These are phyloP conservation scores for Scedosporium apiospermum DNA, from an alignment of 2,329 filamentous ascomycete genomes.

Conservation along the genomic window DNA sequence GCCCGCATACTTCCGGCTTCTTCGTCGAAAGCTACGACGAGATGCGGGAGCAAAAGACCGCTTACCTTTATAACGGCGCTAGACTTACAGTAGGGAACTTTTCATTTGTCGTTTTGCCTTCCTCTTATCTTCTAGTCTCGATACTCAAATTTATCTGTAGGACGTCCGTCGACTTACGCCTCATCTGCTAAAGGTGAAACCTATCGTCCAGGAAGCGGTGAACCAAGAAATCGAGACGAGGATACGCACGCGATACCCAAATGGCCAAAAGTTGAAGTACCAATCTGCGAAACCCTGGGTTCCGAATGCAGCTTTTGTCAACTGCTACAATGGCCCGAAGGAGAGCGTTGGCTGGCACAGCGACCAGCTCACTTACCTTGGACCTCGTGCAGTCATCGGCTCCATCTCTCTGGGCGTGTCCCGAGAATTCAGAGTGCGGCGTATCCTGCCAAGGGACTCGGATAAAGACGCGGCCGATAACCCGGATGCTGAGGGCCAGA, in stretches of 20 bases:
- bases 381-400: conserved; percentile 79
- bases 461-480: conserved; percentile 26
- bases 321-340: conserved; percentile 76
- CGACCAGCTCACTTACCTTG: conserved; percentile 88
- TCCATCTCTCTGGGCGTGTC: conserved; percentile 84
- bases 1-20: conserved; percentile 75
- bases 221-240: conserved; percentile 67
- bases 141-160: conserved; percentile 20
- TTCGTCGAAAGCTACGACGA: conserved; percentile 71
- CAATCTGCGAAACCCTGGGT: conserved; percentile 67
- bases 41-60: conserved; percentile 57
- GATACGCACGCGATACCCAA: conserved; percentile 58
- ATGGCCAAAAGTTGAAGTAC: conserved; percentile 62
- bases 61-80: conserved; percentile 80
- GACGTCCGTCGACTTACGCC: conserved; percentile 71
- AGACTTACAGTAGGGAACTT: conserved; percentile 44
- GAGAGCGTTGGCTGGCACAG: conserved; percentile 88
- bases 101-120: not conserved
- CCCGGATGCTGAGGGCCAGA: conserved; percentile 68
- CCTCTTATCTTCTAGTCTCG: not conserved
- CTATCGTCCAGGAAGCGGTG: conserved; percentile 62
- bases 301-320: conserved; percentile 88
- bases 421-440: conserved; percentile 83
- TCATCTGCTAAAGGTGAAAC: conserved; percentile 60
- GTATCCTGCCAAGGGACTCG: conserved; percentile 54